A percentile compares a stretch with the other conserved stretches of the same genome.
Conservation (phyloP, 441 rosid species). For the Syzygium syzygioides region DNA sequence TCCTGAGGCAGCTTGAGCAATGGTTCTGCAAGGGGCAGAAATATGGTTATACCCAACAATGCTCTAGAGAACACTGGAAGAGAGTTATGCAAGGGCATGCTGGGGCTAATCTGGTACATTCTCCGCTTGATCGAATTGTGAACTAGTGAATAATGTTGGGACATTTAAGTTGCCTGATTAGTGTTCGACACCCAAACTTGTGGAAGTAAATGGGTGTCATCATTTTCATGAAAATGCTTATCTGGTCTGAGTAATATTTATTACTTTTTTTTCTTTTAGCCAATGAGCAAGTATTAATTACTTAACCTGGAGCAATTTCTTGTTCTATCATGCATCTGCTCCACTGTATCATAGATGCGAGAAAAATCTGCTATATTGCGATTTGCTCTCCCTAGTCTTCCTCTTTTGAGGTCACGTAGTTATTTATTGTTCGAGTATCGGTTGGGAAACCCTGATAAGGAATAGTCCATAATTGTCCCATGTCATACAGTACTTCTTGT, state of each 20-base stretch:
- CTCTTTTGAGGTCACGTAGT: background rate
- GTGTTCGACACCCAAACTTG: background rate
- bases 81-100: constrained; percentile 98
- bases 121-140: background rate
- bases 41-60: constrained; percentile 73
- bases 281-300: background rate
- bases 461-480: background rate
- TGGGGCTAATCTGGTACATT: constrained; percentile 83
- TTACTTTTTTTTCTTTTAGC: background rate
- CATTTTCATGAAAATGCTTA: background rate
- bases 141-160: background rate
- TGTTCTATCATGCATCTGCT: background rate
- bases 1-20: constrained; percentile 91
- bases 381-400: background rate
- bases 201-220: background rate
- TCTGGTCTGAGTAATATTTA: background rate
- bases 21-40: constrained; percentile 88
- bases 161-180: background rate
- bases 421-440: background rate
- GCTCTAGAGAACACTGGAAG: constrained; percentile 91
- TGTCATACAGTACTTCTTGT: background rate
- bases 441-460: background rate
- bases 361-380: background rate
- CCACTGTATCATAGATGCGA: background rate
- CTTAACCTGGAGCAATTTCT: background rate